Base-by-base conservation (phyloP, 2,329 filamentous ascomycete species). In the Neocucurbitaria cava region DNA sequence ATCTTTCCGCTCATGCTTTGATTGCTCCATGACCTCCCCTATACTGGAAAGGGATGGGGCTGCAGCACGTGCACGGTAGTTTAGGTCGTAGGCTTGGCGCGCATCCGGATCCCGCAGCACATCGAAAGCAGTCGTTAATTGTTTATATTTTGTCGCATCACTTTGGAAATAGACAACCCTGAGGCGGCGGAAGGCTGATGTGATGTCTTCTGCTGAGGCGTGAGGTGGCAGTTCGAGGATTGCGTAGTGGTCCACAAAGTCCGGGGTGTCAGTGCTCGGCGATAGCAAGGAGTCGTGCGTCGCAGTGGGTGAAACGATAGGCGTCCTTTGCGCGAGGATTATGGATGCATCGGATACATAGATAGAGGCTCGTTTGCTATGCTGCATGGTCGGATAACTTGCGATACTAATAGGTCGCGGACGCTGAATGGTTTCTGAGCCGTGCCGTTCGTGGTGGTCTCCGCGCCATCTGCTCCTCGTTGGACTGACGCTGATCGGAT, bases 191-290 rank as follows among this genome's bases (percentile, higher is more conserved):
- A 69, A 70, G 1, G 68, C 62, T 15, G 56, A 56, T 31, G 66
- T 69, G 28, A 74, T 68, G 23, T 75, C 67, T 40, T 70, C 68
- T 24, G 58, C 53, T 4, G 69, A 66, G 24, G 71, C 71, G 43
- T 58, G 56, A 6, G 48, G 47, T 2, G 58, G 51, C 5, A 75
- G 54, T 39, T 63, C 54, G 11, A 75, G 54, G 42, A 66, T 63
- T 13, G 64, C 59, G 59, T 75, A 75, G 55, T 75, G 65, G 58
- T 75, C 69, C 15, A 64, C 44, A 28, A 68, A 68, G 13, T 62
- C 64, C 7, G 56, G 39, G 3, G 58, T 45, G 15, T 63, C 59
- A 54, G 47, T 63, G 41, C 43, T 54, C 5, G 61, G 58, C 17
- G 61, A 62, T 17, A 57, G 43, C 24, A 58, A 33, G 15, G 61